Base-by-base conservation (phyloP, 257 asterid species). In the Solanum medicagineum region DNA sequence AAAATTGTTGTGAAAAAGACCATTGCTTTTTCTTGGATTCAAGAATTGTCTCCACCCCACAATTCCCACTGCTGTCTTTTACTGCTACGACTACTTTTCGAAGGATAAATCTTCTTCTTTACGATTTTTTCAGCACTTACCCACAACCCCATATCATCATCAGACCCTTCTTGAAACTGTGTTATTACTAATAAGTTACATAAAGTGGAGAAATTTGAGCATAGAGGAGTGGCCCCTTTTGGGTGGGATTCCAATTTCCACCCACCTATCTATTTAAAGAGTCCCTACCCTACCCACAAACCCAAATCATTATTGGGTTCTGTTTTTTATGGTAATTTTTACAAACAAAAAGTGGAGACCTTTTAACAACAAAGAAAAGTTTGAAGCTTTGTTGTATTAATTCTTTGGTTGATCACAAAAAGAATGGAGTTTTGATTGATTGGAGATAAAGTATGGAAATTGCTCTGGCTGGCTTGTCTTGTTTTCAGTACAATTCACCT, bases 391-490 rank as follows among this genome's bases (percentile, higher is more conserved):
- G 19, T 4, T 3, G 29, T 42, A 49, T 83, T 10, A 44, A 44
- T 44, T 81, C 75, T 56, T 84, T 60, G 80, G 56, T 80, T 89
- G 87, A 86, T 86, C 86, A 84, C 42, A 65, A 53, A 40, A 59
- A 66, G 59, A 69, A 68, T 20, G 62, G 26, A 42, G 40, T 53
- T 85, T 26, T 26, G 44, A 65, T 42, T 69, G 57, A 81, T 86
- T 66, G 84, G 66, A 54, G 84, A 60, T 51, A 84, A 84, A 44
- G 59, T 24, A 89, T 85, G 91, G 86, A 92, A 86, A 88, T 92
- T 88, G 91, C 47, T 65, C 59, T 56, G 86, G 44, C 59, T 70
- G 88, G 89, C 88, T 89, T 90, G 81, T 81, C 88, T 89, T 89
- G 82, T 85, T 88, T 89, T 73, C 54, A 86, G 81, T 87, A 82